A percentile compares a stretch with the other conserved stretches of the same genome.
Evolutionary conservation across 371 early-diverging fungal species (phyloP).

Genomic region (Actinomortierella wolfii): DNA sequence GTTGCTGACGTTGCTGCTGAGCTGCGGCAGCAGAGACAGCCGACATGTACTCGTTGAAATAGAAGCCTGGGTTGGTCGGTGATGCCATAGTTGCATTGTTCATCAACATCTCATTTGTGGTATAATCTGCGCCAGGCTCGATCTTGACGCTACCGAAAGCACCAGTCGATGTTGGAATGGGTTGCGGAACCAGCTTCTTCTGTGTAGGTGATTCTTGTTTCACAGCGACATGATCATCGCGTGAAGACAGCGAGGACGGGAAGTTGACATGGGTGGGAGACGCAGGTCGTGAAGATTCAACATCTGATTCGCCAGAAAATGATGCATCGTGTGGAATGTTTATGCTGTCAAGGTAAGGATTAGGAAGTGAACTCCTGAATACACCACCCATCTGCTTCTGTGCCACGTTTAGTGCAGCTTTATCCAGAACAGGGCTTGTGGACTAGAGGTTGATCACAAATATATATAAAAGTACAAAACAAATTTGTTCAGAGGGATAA

Average conservation of each 20-base stretch:
- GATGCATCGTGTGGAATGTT: constrained; percentile 46
- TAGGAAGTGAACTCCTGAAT: constrained; percentile 33
- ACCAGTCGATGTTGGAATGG: constrained; percentile 7
- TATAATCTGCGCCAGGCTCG: constrained; percentile 17
- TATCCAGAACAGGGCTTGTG: too few relatives aligned
- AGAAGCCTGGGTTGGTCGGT: constrained; percentile 24
- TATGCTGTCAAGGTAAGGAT: constrained; percentile 44
- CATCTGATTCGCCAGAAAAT: constrained; percentile 40
- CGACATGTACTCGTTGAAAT: constrained; percentile 27
- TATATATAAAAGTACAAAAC: too few relatives aligned
- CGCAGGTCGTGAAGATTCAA: constrained; percentile 38
- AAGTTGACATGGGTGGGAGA: constrained; percentile 31
- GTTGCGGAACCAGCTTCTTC: constrained; percentile 19
- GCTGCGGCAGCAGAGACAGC: constrained; percentile 23
- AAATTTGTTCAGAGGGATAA: too few relatives aligned
- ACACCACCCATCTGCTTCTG: too few relatives aligned
- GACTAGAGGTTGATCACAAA: neutral
- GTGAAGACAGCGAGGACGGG: constrained; percentile 12
- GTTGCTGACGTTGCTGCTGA: constrained; percentile 21
- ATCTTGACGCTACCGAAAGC: constrained; percentile 11
- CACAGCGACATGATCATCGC: constrained; percentile 20
- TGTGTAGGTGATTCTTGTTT: constrained; percentile 39
- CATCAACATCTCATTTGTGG: constrained; percentile 21
- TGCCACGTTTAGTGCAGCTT: too few relatives aligned
- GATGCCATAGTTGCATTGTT: constrained; percentile 12